phyloP scores from a whole-genome alignment of 2,329 filamentous ascomycete genomes.

The Claviceps monticola region DNA sequence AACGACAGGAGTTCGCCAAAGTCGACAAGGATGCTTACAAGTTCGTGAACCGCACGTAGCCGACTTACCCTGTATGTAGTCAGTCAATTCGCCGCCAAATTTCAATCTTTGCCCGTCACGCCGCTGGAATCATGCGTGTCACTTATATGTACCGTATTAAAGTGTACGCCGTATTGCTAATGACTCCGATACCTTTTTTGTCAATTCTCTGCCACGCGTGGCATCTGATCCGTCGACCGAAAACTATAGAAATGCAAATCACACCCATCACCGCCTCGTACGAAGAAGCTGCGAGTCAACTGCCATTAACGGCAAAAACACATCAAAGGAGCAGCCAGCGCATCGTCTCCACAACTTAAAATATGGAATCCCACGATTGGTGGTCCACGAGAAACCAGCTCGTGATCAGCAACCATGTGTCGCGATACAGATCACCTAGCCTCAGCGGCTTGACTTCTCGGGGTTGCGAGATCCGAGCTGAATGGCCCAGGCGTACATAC shows the following conservation, averaged over 20 bases:
- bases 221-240: neutral
- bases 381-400: neutral
- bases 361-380: neutral
- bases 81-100: neutral
- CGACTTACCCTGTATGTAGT: neutral
- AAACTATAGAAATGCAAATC: neutral
- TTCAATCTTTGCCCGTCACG: neutral
- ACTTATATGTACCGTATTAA: neutral
- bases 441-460: neutral
- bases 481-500: too few relatives aligned
- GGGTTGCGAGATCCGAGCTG: neutral
- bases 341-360: neutral
- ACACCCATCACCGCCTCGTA: neutral
- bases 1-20: too few relatives aligned
- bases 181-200: neutral
- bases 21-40: too few relatives aligned
- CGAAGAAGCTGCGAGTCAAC: neutral
- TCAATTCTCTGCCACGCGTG: too few relatives aligned
- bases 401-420: neutral
- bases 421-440: neutral
- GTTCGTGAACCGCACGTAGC: neutral
- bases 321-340: neutral
- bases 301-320: constrained; percentile 1
- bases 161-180: too few relatives aligned
- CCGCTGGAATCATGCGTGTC: neutral